Percentiles rank a stretch among this genome's conserved stretches.
These are phyloP conservation scores for Discostella stelligera DNA, from an alignment of 352 stramenopile species.

Conservation along the genomic window DNA sequence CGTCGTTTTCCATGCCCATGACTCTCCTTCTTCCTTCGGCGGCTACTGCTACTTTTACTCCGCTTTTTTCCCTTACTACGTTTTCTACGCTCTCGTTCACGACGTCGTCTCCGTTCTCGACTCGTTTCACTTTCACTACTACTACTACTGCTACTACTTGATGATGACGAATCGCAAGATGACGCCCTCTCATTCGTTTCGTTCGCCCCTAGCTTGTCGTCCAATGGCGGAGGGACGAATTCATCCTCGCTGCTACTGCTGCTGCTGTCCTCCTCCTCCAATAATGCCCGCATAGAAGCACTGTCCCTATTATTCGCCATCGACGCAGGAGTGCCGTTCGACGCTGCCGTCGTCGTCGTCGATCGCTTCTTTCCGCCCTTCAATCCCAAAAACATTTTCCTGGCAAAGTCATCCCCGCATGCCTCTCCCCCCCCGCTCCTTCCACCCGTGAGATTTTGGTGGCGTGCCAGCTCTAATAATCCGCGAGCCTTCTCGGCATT, in stretches of 20 bases:
- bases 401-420: conserved; percentile 68
- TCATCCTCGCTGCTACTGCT: conserved; percentile 65
- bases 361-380: conserved; percentile 71
- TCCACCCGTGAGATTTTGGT: conserved; percentile 88
- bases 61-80: conserved; percentile 47
- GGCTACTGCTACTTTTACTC: conserved; percentile 29
- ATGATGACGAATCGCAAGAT: conserved; percentile 27
- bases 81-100: background rate
- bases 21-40: conserved; percentile 27
- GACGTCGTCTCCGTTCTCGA: conserved; percentile 11
- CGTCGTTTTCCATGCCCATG: conserved; percentile 21
- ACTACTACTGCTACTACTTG: background rate
- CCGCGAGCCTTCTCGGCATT: conserved; percentile 88
- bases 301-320: too few relatives aligned
- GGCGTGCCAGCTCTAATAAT: conserved; percentile 91
- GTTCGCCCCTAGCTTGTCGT: background rate
- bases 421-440: conserved; percentile 32
- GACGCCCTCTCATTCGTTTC: conserved; percentile 1
- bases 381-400: conserved; percentile 73
- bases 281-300: conserved; percentile 36
- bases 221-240: conserved; percentile 45
- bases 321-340: background rate
- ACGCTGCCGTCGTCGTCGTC: conserved; percentile 10
- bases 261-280: conserved; percentile 66
- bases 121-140: conserved; percentile 21